Base-by-base conservation (phyloP, 176 grass and related monocot genomes). In the Dendrocalamus sinicus region DNA sequence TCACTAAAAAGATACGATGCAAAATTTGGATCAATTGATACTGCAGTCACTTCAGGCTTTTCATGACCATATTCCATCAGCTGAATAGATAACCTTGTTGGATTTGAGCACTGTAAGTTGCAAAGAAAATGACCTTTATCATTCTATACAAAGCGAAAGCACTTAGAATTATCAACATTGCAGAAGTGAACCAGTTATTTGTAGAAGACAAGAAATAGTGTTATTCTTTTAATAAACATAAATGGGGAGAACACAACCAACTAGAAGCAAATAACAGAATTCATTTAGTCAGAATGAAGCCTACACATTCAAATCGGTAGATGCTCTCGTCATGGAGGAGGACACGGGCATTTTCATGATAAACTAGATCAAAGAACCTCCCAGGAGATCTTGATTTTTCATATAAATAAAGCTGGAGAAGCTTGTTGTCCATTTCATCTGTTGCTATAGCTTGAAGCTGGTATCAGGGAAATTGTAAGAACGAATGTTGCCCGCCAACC, bases 1-100 rank as follows among this genome's bases (percentile, higher is more conserved):
- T 96, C 92, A 37, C 59, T 80, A 52, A 89, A 92, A 28, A 96
- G 86, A 68, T 94, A 95, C 0, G 94, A 75, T 30, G 94, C 91
- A 87, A 99, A 99, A 86, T 92, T 99, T n/a, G 96, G 96, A 90
- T 99, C 96, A n/a, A 96, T 91, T 51, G 96, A 94, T 53, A 99
- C 93, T 43, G 94, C 93, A 12, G 96, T 94, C 32, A 90, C 88
- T 85, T 99, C 96, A 67, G 92, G 96, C 86, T 95, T 99, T 81
- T 99, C 96, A 76, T 95, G 90, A 6, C 90, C 96, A 89, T 92
- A 95, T 26, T 99, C 96, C 93, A 96, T 99, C 61, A 99, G 89
- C 60, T 99, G 93, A 79, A 99, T 91, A n/a, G 85, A 92, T 58
- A 99, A 43, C 41, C 87, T 86, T 62, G 90, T 92, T 3, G 90